Conservation (phyloP, 345 rosid species). For the Garcia nutans region DNA sequence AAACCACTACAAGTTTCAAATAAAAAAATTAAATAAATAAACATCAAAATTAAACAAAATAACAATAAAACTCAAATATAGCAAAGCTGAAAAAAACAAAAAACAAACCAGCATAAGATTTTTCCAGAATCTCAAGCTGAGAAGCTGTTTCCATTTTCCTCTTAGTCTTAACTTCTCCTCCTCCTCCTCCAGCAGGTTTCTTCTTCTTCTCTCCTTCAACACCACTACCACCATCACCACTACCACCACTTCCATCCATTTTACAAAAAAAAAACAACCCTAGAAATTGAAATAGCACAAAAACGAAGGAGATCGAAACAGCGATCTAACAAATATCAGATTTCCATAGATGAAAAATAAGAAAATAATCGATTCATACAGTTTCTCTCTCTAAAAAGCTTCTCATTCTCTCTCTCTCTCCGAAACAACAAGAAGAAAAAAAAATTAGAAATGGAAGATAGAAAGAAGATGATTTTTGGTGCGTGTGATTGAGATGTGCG, state of each 20-base stretch:
- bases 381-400: constrained; percentile 8
- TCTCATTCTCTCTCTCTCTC: constrained; percentile 2
- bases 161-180: constrained; percentile 65
- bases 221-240: constrained; percentile 13
- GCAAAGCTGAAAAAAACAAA: background rate
- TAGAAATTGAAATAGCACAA: background rate
- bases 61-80: background rate
- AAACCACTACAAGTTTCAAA: background rate
- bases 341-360: too few relatives aligned
- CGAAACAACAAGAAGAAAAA: constrained; percentile 18
- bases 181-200: constrained; percentile 42
- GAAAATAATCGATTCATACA: background rate
- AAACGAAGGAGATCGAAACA: constrained; percentile 1
- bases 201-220: constrained; percentile 59
- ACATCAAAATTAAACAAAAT: background rate
- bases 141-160: constrained; percentile 93
- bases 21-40: background rate
- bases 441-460: background rate
- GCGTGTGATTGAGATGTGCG: constrained; percentile 63
- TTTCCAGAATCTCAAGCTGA: constrained; percentile 82
- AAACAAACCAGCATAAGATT: constrained; percentile 65
- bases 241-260: constrained; percentile 39
- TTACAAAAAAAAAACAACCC: background rate
- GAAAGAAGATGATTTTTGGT: background rate
- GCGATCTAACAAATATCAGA: background rate